Base-by-base conservation (phyloP, 257 asterid species). In the Scutellaria baicalensis region DNA sequence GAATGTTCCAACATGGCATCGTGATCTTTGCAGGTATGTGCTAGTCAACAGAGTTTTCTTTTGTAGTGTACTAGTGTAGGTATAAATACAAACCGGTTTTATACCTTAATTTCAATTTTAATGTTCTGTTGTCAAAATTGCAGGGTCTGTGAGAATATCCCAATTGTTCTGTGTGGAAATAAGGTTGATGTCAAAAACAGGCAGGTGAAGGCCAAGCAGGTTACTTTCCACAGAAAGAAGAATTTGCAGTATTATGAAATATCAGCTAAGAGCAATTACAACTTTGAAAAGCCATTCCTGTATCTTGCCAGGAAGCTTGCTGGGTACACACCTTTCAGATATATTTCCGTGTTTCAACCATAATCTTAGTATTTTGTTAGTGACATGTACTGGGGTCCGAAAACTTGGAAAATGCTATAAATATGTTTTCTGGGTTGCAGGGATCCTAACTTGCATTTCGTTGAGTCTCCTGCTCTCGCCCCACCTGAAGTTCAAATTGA, bases 1-100 rank as follows among this genome's bases (percentile, higher is more conserved):
- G 84, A 91, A 91, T 65, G 97, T 89, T 9, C 96, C 97, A 0
- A 91, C 95, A 9, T 91, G 97, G 97, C 97, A 91, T 69, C 91
- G 97, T 77, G 97, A 91, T 80, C 91, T 91, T 77, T 91, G 97
- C 88, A 68, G 97, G 96, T 88, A 75, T 72, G 66, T 75, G 14
- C 8, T 14, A 10, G 14, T 50, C 36, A 33, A 44, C 16, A 0
- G 8, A 4, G 13, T 45, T 9, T n/a, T 36, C n/a, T 18, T 39
- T 31, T 58, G 39, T 9, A n/a, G n/a, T n/a, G n/a, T n/a, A n/a
- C n/a, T 8, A 2, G 18, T 20, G 3, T 1, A 10, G 13, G 13
- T 6, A 7, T 59, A 11, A 17, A 10, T 56, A 2, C n/a, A 0
- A n/a, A 40, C 7, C 12, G 7, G 12, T 51, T 50, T 5, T 18